A percentile compares a stretch with the other conserved stretches of the same genome.
Conservation (phyloP, 306 rosid species). For the Vigna reflexopilosa region DNA sequence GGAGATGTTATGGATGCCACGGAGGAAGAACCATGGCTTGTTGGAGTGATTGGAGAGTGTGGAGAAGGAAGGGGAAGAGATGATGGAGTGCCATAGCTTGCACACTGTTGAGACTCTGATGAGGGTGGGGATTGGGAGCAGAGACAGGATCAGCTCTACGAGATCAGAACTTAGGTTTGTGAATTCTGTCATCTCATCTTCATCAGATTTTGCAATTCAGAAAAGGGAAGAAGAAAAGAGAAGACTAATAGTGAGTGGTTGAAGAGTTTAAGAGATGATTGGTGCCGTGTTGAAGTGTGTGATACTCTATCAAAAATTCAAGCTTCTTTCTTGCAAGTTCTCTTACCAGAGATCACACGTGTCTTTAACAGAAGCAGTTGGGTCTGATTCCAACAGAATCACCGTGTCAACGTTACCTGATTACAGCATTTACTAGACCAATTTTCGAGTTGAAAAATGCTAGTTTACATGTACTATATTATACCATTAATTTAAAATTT, state of each 20-base stretch:
- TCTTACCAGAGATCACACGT: background rate
- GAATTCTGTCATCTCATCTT: conserved; percentile 53
- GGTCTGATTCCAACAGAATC: background rate
- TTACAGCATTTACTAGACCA: no score
- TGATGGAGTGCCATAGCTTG: conserved; percentile 69
- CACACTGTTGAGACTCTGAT: conserved; percentile 71
- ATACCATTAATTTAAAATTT: no score
- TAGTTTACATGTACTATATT: no score
- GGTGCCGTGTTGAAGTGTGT: background rate
- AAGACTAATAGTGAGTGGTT: background rate
- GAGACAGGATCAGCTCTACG: conserved; percentile 62
- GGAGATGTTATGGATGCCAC: conserved; percentile 81
- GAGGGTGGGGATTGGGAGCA: conserved; percentile 68
- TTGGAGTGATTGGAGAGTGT: background rate
- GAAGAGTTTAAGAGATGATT: background rate
- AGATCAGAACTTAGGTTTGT: conserved; percentile 64
- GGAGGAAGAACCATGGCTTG: conserved; percentile 82
- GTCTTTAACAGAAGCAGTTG: no score
- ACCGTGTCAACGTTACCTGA: no score
- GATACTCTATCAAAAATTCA: background rate
- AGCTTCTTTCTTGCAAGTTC: background rate
- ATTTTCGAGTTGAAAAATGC: no score
- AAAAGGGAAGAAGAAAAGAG: background rate
- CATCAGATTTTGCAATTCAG: background rate
- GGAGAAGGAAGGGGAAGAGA: conserved; percentile 62